Evolutionary conservation across 495 filamentous ascomycete genomes (phyloP).

Genomic region (Xeromyces bisporus): DNA sequence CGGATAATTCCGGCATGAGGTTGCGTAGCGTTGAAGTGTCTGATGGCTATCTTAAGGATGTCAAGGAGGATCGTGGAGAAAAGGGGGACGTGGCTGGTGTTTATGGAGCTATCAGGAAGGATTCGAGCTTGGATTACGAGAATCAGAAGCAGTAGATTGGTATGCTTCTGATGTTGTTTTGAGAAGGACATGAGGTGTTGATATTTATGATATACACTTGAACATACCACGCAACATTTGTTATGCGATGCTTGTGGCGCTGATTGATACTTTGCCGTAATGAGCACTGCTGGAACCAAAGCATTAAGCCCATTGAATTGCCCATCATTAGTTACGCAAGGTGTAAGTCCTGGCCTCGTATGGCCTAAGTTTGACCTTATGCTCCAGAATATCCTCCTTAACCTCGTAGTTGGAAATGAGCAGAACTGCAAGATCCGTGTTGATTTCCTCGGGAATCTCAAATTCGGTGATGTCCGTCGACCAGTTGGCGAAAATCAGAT

Average conservation of each 20-base stretch:
- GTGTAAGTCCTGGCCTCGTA: slow-evolving; percentile 8
- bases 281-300: no score
- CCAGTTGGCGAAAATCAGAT: slow-evolving; percentile 5
- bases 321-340: slow-evolving; percentile 4
- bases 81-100: slow-evolving; percentile 73
- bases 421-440: slow-evolving; percentile 6
- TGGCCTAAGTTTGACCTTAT: slow-evolving; percentile 2
- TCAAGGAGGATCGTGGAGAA: slow-evolving; percentile 56
- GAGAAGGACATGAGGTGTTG: no score
- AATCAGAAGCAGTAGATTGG: slow-evolving; percentile 14
- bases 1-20: slow-evolving; percentile 39
- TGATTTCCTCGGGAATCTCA: slow-evolving; percentile 3
- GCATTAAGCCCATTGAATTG: no score
- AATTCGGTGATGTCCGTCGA: slow-evolving; percentile 1
- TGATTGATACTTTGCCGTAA: no score
- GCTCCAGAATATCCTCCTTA: slow-evolving; percentile 1
- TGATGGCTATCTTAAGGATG: slow-evolving; percentile 47
- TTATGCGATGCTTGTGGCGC: no score
- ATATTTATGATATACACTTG: no score
- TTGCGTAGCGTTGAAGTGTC: slow-evolving; percentile 50
- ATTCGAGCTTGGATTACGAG: slow-evolving; percentile 55
- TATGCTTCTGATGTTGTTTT: no score
- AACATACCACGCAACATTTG: no score
- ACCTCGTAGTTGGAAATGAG: slow-evolving; percentile 4
- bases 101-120: slow-evolving; percentile 58